Conservation (phyloP, 805 yeast species). For the Ogataea degrootiae region DNA sequence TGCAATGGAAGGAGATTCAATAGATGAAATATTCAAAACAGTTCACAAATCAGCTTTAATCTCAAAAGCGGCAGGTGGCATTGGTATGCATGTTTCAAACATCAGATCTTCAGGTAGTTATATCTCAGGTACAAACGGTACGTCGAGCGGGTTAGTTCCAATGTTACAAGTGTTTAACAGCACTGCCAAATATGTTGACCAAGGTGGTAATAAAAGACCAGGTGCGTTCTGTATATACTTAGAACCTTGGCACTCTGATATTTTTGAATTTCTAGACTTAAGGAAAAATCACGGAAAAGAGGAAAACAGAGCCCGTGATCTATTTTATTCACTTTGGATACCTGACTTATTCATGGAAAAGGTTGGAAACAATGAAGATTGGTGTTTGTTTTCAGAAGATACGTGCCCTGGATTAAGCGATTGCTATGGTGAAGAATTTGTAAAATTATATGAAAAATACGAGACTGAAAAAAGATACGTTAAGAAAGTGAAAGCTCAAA, state of each 20-base stretch:
- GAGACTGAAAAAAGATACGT: slow-evolving; percentile 66
- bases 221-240: slow-evolving; percentile 93
- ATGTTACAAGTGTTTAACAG: slow-evolving; percentile 93
- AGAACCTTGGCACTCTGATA: slow-evolving; percentile 97
- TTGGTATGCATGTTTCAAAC: slow-evolving; percentile 85
- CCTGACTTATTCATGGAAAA: slow-evolving; percentile 92
- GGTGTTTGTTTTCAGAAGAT: slow-evolving; percentile 90
- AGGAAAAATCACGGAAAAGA: slow-evolving; percentile 95
- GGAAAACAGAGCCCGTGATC: slow-evolving; percentile 87
- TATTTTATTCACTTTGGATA: slow-evolving; percentile 91
- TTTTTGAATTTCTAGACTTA: slow-evolving; percentile 79
- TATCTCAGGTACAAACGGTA: slow-evolving; percentile 89
- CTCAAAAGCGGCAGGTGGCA: slow-evolving; percentile 94
- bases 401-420: slow-evolving; percentile 85
- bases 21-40: slow-evolving; percentile 91
- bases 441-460: slow-evolving; percentile 61
- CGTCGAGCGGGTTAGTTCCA: slow-evolving; percentile 91
- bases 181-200: slow-evolving; percentile 96
- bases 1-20: slow-evolving; percentile 91
- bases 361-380: slow-evolving; percentile 69
- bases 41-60: slow-evolving; percentile 84
- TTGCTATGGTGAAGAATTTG: slow-evolving; percentile 81
- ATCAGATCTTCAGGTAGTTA: slow-evolving; percentile 82
- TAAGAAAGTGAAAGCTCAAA: slow-evolving; percentile 74
- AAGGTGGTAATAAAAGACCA: slow-evolving; percentile 97